Evolutionary conservation across 108 stramenopile species (phyloP).

Genomic region (Cyclostephanos invisitatus): DNA sequence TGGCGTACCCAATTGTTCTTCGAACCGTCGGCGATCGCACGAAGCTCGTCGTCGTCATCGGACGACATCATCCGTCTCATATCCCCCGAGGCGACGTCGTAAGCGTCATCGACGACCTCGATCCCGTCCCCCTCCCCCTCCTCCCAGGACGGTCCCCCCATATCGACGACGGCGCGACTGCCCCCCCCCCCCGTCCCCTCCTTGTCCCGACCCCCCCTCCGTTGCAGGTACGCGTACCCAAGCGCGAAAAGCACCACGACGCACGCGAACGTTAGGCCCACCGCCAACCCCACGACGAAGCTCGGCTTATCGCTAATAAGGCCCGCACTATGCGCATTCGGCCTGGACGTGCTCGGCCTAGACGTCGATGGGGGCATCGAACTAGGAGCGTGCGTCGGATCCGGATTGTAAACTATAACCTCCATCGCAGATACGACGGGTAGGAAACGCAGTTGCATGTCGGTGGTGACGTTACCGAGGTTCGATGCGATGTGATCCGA

Average conservation of each 20-base stretch:
- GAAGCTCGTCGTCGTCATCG: neutral
- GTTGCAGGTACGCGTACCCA: slow-evolving; percentile 9
- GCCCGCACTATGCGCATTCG: slow-evolving; percentile 1
- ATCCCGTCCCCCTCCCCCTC: slow-evolving; percentile 2
- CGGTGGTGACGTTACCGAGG: slow-evolving; percentile 30
- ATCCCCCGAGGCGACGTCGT: neutral
- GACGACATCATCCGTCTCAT: neutral
- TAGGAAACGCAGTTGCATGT: slow-evolving; percentile 52
- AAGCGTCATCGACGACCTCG: neutral
- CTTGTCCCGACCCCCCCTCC: slow-evolving; percentile 10
- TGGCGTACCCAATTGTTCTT: neutral
- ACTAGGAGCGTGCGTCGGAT: slow-evolving; percentile 44
- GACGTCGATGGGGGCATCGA: neutral
- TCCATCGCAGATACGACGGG: slow-evolving; percentile 35
- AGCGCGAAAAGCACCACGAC: slow-evolving; percentile 12
- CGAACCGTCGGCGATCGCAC: neutral
- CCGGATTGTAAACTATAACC: slow-evolving; percentile 31
- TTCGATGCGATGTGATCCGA: slow-evolving; percentile 54
- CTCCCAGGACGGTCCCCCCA: neutral
- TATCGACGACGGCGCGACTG: neutral
- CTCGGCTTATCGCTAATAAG: slow-evolving; percentile 19
- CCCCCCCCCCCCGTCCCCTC: neutral
- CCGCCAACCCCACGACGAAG: slow-evolving; percentile 38
- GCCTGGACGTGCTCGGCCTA: neutral
- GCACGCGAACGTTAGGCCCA: slow-evolving; percentile 26